These are phyloP conservation scores for Colletotrichum plurivorum DNA, from an alignment of 2,329 filamentous ascomycete species.

Conservation along the genomic window DNA sequence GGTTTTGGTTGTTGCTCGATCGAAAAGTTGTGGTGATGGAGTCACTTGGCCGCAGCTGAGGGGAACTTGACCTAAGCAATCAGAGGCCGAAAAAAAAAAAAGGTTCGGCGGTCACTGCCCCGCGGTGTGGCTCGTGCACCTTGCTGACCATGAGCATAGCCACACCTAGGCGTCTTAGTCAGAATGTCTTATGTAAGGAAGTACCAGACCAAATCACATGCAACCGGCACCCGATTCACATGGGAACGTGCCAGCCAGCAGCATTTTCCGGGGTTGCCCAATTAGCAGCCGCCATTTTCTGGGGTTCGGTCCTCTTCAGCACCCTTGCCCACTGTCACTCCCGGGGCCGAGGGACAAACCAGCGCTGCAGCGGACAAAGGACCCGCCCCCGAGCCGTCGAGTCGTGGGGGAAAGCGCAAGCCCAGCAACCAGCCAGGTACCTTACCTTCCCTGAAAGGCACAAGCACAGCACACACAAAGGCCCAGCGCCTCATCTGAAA, in stretches of 20 bases:
- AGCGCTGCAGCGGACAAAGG: constrained; percentile 4
- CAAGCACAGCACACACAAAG: background rate
- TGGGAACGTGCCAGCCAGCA: constrained; percentile 27
- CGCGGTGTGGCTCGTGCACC: constrained; percentile 36
- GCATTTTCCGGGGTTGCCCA: constrained; percentile 39
- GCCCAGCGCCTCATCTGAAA: constrained; percentile 34
- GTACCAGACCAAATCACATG: constrained; percentile 35
- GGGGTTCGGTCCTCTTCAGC: constrained; percentile 10
- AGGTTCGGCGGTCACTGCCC: constrained; percentile 28
- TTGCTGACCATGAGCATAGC: background rate
- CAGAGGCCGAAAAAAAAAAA: background rate
- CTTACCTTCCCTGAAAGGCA: background rate
- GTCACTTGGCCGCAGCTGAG: constrained; percentile 7
- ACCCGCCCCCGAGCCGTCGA: constrained; percentile 25
- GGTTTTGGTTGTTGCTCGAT: background rate
- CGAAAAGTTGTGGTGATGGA: constrained; percentile 18
- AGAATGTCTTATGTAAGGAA: background rate
- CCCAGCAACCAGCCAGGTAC: background rate
- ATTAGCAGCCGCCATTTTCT: constrained; percentile 11
- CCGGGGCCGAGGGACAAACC: constrained; percentile 37
- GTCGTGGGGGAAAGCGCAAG: constrained; percentile 11
- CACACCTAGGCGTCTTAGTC: background rate
- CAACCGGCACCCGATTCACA: constrained; percentile 38
- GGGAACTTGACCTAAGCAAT: background rate
- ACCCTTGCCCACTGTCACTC: constrained; percentile 32